A percentile compares a stretch with the other conserved stretches of the same genome.
phyloP scores from a whole-genome alignment of 345 rosid species.

The Populus nigra region DNA sequence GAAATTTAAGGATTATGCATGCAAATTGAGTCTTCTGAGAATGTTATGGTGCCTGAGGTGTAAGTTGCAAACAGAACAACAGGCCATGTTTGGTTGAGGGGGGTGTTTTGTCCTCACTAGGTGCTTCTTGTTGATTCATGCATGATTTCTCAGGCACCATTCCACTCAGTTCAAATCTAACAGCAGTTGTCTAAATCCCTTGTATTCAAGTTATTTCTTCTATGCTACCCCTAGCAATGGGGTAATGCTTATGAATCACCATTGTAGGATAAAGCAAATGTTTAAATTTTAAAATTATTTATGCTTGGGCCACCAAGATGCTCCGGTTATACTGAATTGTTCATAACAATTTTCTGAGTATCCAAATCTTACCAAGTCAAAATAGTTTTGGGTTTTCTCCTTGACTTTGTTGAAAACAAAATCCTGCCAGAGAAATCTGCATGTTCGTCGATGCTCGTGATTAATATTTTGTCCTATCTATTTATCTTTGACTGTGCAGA shows the following conservation, averaged over 20 bases:
- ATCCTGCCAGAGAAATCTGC: neutral
- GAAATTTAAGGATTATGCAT: neutral
- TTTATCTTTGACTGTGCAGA: constrained; percentile 40
- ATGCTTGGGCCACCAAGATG: neutral
- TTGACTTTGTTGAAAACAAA: neutral
- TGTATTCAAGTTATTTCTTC: neutral
- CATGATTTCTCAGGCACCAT: neutral
- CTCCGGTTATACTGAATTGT: neutral
- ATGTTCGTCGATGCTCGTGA: neutral
- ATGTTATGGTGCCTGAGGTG: neutral
- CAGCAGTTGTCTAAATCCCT: neutral
- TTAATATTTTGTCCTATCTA: neutral
- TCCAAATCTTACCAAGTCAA: neutral
- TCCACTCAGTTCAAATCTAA: neutral
- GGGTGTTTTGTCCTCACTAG: too few species aligned
- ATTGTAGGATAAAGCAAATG: neutral
- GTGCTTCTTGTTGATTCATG: neutral
- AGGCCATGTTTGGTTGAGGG: neutral
- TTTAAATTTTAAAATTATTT: neutral
- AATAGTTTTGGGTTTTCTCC: neutral
- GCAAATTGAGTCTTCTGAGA: neutral
- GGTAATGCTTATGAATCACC: neutral
- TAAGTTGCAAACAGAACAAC: neutral
- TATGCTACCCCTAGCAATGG: neutral
- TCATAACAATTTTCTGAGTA: neutral